phyloP scores from a whole-genome alignment of 2,329 filamentous ascomycete species.

The Zymoseptoria ardabiliae region DNA sequence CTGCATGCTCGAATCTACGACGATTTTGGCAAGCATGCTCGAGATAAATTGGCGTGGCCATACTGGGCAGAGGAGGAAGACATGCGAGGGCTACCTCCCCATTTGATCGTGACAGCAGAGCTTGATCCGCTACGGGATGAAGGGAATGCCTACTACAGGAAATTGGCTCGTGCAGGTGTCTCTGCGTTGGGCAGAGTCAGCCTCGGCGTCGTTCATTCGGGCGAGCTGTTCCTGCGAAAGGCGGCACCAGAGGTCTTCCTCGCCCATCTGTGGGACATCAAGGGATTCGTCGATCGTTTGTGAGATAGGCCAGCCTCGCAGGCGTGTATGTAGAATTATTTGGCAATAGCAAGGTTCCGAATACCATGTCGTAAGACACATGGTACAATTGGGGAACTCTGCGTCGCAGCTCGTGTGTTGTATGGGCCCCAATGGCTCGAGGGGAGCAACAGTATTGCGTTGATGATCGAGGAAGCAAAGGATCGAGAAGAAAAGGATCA shows the following conservation, averaged over 20 bases:
- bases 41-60: conserved; percentile 24
- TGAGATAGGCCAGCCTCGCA: background rate
- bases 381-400: too few relatives aligned
- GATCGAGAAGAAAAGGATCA: too few relatives aligned
- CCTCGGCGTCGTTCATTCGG: conserved; percentile 18
- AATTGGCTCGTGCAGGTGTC: conserved; percentile 20
- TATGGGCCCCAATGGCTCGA: too few relatives aligned
- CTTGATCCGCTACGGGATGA: conserved; percentile 26
- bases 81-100: conserved; percentile 21
- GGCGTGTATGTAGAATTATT: too few relatives aligned
- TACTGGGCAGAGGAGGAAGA: conserved; percentile 18
- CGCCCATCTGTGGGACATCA: background rate
- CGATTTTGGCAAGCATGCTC: background rate
- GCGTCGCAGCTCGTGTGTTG: too few relatives aligned
- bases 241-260: conserved; percentile 7
- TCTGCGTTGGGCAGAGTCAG: conserved; percentile 14
- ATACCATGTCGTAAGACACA: too few relatives aligned
- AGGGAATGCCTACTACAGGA: conserved; percentile 19
- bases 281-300: background rate
- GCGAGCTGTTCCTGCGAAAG: conserved; percentile 12
- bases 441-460: too few relatives aligned
- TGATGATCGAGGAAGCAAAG: too few relatives aligned
- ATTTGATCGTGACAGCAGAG: conserved; percentile 21
- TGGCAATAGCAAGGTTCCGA: too few relatives aligned
- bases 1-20: conserved; percentile 2